These are phyloP conservation scores for Daucus carota DNA, from an alignment of 129 eudicot species.

Conservation along the genomic window DNA sequence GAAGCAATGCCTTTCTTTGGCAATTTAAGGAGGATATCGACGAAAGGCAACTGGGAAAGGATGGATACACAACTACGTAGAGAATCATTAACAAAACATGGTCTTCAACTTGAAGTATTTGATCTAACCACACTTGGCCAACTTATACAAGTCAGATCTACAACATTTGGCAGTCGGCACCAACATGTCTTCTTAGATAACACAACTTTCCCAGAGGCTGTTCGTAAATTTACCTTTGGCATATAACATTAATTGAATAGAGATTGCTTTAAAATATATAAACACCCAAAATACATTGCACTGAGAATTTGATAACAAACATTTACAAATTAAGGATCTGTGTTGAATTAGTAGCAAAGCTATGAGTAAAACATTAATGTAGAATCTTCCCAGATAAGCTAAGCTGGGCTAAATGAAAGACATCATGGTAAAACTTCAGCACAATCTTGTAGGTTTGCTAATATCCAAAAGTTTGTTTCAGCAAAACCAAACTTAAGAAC, in stretches of 20 bases:
- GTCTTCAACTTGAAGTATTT: background rate
- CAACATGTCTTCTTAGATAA: too few species aligned
- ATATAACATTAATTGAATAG: too few species aligned
- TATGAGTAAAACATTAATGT: background rate
- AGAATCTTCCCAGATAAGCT: background rate
- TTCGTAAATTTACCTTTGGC: too few species aligned
- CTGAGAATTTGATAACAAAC: background rate
- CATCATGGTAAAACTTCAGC: background rate
- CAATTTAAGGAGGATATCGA: conserved; percentile 5
- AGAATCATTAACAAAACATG: background rate
- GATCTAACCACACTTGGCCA: too few species aligned
- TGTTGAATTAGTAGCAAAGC: background rate
- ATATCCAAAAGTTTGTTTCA: background rate
- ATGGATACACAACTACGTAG: background rate
- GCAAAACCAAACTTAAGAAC: background rate
- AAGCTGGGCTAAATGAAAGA: background rate
- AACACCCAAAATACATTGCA: background rate
- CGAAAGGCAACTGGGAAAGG: conserved; percentile 7
- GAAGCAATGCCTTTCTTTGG: conserved; percentile 77
- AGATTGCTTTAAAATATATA: too few species aligned
- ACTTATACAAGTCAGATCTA: too few species aligned
- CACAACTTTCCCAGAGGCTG: too few species aligned
- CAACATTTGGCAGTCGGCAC: too few species aligned
- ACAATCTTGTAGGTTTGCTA: background rate
- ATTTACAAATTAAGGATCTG: background rate